phyloP scores from a whole-genome alignment of 1,139 yeast species.

The Pichia sp. region DNA sequence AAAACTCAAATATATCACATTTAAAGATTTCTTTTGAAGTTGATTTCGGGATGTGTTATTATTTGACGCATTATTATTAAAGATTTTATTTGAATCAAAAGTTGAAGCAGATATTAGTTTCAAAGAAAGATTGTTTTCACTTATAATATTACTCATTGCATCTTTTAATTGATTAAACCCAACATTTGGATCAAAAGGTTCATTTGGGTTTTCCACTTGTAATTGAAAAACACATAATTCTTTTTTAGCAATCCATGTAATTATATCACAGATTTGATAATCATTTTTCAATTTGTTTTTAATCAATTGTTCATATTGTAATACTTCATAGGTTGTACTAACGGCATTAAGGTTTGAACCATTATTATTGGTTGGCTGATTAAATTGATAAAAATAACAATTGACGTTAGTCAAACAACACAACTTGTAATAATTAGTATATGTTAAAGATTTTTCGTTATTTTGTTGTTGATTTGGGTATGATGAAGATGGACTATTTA shows the following conservation, averaged over 20 bases:
- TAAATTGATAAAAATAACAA: conserved; percentile 27
- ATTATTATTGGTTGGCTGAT: conserved; percentile 8
- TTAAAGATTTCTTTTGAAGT: conserved; percentile 23
- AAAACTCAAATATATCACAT: conserved; percentile 29
- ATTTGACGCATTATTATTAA: not conserved
- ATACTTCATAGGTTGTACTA: conserved; percentile 21
- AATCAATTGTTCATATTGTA: conserved; percentile 25
- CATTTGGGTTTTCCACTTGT: conserved; percentile 18
- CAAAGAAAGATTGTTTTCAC: conserved; percentile 23
- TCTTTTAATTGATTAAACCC: conserved; percentile 28
- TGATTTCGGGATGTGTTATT: conserved; percentile 5
- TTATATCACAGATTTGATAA: conserved; percentile 25
- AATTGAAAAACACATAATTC: conserved; percentile 29
- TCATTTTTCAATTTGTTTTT: conserved; percentile 24
- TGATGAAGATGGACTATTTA: not conserved
- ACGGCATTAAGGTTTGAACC: not conserved
- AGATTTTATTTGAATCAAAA: conserved; percentile 20
- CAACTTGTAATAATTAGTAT: conserved; percentile 27
- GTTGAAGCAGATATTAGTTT: conserved; percentile 25
- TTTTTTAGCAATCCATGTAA: conserved; percentile 28
- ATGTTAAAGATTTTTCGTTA: conserved; percentile 20
- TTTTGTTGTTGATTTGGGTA: not conserved
- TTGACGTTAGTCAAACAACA: conserved; percentile 24
- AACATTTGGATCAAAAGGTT: conserved; percentile 13
- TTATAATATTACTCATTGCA: conserved; percentile 28